Evolutionary conservation across 2,329 filamentous ascomycete species (phyloP), one percentile per base, ranked within the genome.

Genomic region (Emmonsia crescens): DNA sequence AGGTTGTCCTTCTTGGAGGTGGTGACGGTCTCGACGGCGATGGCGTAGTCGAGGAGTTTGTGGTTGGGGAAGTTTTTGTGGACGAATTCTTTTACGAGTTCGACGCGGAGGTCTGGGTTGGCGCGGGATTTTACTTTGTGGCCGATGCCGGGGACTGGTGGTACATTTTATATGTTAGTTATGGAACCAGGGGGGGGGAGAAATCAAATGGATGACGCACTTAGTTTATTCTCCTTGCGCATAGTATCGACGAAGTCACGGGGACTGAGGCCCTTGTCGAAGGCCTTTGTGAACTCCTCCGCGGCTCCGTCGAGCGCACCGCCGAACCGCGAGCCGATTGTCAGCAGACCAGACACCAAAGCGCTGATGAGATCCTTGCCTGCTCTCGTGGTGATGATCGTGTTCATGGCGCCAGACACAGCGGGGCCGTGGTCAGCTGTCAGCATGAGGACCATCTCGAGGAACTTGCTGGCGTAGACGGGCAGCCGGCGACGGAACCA

Each of bases 1-100:
- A 99, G 86, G 84, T 97, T 99, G 82, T 99, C 94, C 85, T 99
- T 99, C 89, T 99, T 99, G 68, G 91, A 96, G 58, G 94, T 99
- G 61, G 94, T 99, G 67, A 99, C 94, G 12, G 89, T 89, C 85
- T 99, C 94, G 69, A 99, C 94, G 55, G 94, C 94, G 74, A 99
- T 86, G 68, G 94, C 94, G 78, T 96, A 99, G 82, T 99, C 94
- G 76, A 99, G 91, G 75, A 97, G 87, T 85, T 97, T 97, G 85
- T 89, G 91, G 81, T 81, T 92, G 70, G 94, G 91, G 88, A 99
- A 99, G 82, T 94, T 91, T 83, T 92, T 89, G 80, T 92, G 84
- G 75, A 96, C 94, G 78, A 94, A 99, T 80, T 99, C 93, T 85
- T 97, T 99, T 75, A 99, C 94, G 63, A 99, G 89, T 83, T 97